phyloP scores from a whole-genome alignment of 2,329 filamentous ascomycete species.

The Exserohilum rostratum region DNA sequence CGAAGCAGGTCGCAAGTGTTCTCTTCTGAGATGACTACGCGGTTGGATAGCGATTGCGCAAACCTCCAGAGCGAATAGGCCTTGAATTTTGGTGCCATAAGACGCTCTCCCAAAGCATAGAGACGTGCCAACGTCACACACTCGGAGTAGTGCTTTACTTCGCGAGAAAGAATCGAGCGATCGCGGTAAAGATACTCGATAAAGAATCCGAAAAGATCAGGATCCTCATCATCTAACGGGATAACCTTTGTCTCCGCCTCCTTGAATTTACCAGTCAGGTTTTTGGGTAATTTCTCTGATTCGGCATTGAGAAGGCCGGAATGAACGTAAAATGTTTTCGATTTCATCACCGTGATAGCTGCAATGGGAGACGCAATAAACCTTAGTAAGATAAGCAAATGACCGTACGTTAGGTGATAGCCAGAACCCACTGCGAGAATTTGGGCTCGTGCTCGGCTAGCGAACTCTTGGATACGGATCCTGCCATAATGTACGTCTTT shows the following conservation, averaged over 20 bases:
- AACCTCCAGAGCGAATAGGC: not conserved
- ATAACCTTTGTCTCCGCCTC: not conserved
- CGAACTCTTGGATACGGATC: not conserved
- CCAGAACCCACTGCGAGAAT: not conserved
- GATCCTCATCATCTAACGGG: slow-evolving; percentile 19
- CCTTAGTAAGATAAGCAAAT: not conserved
- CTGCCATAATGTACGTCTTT: not conserved
- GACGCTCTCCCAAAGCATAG: not conserved
- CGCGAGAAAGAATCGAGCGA: slow-evolving; percentile 14
- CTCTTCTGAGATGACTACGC: not conserved
- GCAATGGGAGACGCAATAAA: not conserved
- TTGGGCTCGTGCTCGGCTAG: not conserved
- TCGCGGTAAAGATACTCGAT: slow-evolving; percentile 32
- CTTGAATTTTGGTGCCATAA: not conserved
- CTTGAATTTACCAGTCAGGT: not conserved
- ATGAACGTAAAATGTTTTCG: not conserved
- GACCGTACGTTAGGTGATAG: not conserved
- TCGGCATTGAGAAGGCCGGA: not conserved
- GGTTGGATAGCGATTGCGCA: not conserved
- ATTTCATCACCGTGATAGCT: not conserved
- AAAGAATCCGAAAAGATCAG: slow-evolving; percentile 25
- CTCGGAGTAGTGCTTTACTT: not conserved
- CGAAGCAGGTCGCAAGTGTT: slow-evolving; percentile 1
- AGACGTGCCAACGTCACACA: not conserved
- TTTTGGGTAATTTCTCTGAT: not conserved